Base-by-base conservation (phyloP, 768 basidiomycete genomes). In the Lentinula raphanica region DNA sequence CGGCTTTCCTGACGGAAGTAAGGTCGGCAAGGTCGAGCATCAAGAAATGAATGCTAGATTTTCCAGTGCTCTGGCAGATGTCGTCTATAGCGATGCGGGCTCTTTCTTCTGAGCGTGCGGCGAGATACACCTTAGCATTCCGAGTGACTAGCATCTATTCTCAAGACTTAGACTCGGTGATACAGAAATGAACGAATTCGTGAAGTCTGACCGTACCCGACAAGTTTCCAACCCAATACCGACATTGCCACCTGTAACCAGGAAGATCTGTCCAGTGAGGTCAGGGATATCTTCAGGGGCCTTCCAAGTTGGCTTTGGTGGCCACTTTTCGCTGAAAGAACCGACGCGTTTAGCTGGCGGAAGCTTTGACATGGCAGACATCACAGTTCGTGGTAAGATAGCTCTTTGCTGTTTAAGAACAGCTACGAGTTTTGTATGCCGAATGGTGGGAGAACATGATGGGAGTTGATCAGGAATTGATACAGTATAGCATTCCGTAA, bases 121-220 rank as follows among this genome's bases (percentile, higher is more conserved):
- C 77, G 46, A 81, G 60, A 63, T 83, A 82, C 7, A 82, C 79
- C 56, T 74, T 80, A 15, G 79, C 80, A 55, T 78, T 75, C 44
- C 76, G 74, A 31, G 61, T 38, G 25, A 81, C 66, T 23, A 79
- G 68, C 3, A 66, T 69, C 74, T 78, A 58, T 48, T 50, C 3
- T 6, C 19, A 39, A 48, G 7, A 38, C 17, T 62, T n/a, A 62
- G 46, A 44, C 28, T 1, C 6, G 25, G n/a, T n/a, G n/a, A n/a
- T n/a, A n/a, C n/a, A 54, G 50, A 4, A 12, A 23, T 12, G 1
- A 35, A 27, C 25, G 23, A 27, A n/a, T n/a, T n/a, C 50, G 19
- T 17, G 9, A 54, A 53, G 29, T 27, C 8, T 15, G 2, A 15
- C 23, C 63, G 56, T 38, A 64, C 63, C 25, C 63, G 63, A 53